phyloP scores from a whole-genome alignment of 345 rosid genomes.

The Aurinia saxatilis region DNA sequence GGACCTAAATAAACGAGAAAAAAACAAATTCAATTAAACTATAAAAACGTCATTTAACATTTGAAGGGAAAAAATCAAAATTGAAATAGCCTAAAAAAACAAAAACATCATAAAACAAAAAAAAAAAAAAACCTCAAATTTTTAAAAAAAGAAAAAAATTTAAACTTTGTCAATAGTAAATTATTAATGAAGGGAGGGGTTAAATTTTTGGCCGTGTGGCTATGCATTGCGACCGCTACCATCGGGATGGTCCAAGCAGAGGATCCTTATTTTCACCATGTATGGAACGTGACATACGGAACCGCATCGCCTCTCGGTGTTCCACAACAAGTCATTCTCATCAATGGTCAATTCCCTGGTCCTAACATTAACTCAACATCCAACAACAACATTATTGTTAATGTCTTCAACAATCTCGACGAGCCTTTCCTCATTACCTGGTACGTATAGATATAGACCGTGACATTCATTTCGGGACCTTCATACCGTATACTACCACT shows the following conservation, averaged over 20 bases:
- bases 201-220: constrained; percentile 19
- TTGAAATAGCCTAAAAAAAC: not conserved
- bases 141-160: constrained; percentile 4
- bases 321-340: constrained; percentile 68
- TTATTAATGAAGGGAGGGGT: constrained; percentile 27
- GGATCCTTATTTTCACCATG: constrained; percentile 59
- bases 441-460: constrained; percentile 10
- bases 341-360: constrained; percentile 70
- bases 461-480: not conserved
- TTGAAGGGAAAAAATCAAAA: not conserved
- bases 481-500: not conserved
- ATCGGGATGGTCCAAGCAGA: constrained; percentile 39
- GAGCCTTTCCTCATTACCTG: constrained; percentile 76
- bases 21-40: constrained; percentile 7
- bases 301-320: constrained; percentile 64
- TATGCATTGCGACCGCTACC: constrained; percentile 27
- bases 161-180: not conserved
- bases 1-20: constrained; percentile 22
- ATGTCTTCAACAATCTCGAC: constrained; percentile 67
- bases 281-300: constrained; percentile 78
- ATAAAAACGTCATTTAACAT: constrained; percentile 18
- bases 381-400: constrained; percentile 62
- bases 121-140: not conserved
- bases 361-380: constrained; percentile 66
- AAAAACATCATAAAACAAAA: not conserved